phyloP scores from a whole-genome alignment of 1,284 basidiomycete species.

The Spongiforma sp. region DNA sequence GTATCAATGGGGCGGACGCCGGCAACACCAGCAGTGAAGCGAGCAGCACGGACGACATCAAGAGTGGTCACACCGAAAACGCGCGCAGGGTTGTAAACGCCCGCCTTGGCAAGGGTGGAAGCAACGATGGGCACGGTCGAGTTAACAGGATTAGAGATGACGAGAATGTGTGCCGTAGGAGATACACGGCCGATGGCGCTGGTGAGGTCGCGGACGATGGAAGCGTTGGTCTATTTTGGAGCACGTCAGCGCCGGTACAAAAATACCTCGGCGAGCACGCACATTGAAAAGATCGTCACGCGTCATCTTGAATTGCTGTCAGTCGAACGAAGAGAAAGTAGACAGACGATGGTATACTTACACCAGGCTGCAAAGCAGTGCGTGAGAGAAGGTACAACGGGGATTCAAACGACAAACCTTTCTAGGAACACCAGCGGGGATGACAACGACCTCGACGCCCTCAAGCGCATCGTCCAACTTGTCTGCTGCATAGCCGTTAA shows the following conservation, averaged over 20 bases:
- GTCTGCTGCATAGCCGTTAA: constrained; percentile 79
- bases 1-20: constrained; percentile 67
- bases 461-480: constrained; percentile 85
- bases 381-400: too few relatives aligned
- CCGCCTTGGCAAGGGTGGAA: constrained; percentile 93
- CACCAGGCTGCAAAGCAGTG: too few relatives aligned
- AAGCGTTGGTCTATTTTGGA: constrained; percentile 93
- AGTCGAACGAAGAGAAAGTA: too few relatives aligned
- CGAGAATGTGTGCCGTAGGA: constrained; percentile 93
- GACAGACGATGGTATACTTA: constrained; percentile 49
- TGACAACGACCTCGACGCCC: constrained; percentile 91
- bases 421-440: constrained; percentile 97
- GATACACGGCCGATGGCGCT: constrained; percentile 83
- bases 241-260: constrained; percentile 6
- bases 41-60: constrained; percentile 96
- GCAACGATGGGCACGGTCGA: constrained; percentile 98
- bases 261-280: constrained; percentile 16
- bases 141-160: constrained; percentile 97
- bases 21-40: constrained; percentile 88
- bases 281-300: constrained; percentile 97
- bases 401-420: too few relatives aligned
- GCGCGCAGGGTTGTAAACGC: too few relatives aligned
- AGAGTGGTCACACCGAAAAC: constrained; percentile 99
- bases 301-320: constrained; percentile 35
- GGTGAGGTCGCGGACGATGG: constrained; percentile 94